A percentile compares a stretch with the other conserved stretches of the same genome.
Conservation (phyloP, 1,284 basidiomycete species). For the Trametes hirsuta region DNA sequence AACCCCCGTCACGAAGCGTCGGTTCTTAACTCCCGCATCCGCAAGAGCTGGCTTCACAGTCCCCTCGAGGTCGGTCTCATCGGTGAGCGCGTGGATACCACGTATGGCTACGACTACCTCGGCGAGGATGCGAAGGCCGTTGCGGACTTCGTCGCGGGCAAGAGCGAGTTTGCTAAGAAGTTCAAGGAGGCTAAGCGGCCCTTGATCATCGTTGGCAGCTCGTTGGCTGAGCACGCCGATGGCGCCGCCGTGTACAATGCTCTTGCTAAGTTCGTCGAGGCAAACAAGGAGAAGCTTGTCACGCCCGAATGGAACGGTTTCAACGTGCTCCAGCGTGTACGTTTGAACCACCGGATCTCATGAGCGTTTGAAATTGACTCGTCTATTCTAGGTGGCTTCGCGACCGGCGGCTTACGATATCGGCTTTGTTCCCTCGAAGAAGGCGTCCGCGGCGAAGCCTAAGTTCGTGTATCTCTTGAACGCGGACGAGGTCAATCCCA, state of each 20-base stretch:
- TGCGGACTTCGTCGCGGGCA: constrained; percentile 79
- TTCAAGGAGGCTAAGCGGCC: constrained; percentile 94
- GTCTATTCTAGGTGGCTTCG: constrained; percentile 69
- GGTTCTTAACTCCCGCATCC: constrained; percentile 95
- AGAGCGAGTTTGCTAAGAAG: constrained; percentile 80
- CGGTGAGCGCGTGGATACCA: constrained; percentile 90
- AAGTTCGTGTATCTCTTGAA: constrained; percentile 99
- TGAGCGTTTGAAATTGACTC: neutral
- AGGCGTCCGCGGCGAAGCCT: constrained; percentile 76
- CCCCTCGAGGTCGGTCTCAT: constrained; percentile 88
- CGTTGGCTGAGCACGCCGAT: constrained; percentile 86
- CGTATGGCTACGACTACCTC: constrained; percentile 93
- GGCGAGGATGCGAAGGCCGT: constrained; percentile 83
- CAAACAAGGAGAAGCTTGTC: constrained; percentile 76
- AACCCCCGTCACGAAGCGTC: constrained; percentile 98
- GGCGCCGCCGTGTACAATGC: constrained; percentile 81
- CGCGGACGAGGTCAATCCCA: constrained; percentile 92
- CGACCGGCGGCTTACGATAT: constrained; percentile 96
- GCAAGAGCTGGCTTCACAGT: constrained; percentile 91
- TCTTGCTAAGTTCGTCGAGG: constrained; percentile 81
- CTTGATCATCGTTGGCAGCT: constrained; percentile 92
- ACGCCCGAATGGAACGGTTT: constrained; percentile 97
- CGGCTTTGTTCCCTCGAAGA: constrained; percentile 86
- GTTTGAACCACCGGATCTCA: constrained; percentile 28
- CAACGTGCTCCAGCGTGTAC: constrained; percentile 89